Percentiles rank a stretch among this genome's conserved stretches.
These are phyloP conservation scores for Dendrothele bispora DNA, from an alignment of 768 basidiomycete genomes.

Conservation along the genomic window DNA sequence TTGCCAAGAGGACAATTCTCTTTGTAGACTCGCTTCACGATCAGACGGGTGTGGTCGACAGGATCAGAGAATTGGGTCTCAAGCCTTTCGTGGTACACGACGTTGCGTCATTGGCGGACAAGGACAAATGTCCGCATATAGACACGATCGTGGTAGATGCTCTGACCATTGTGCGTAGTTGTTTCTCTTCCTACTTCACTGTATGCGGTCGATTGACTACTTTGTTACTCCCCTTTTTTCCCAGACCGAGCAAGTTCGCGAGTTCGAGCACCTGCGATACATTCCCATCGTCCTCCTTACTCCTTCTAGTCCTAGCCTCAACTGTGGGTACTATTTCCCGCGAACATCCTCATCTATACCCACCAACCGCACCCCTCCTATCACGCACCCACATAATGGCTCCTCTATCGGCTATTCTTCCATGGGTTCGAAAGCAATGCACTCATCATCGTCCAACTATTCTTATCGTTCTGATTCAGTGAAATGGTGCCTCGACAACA, in stretches of 20 bases:
- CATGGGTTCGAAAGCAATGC: too few relatives aligned
- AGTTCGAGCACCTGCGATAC: conserved; percentile 92
- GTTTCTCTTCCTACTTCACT: conserved; percentile 7
- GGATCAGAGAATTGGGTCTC: conserved; percentile 79
- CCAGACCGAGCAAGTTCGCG: conserved; percentile 87
- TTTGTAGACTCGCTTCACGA: conserved; percentile 88
- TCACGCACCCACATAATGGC: conserved; percentile 13
- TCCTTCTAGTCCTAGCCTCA: conserved; percentile 73
- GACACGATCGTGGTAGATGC: conserved; percentile 97
- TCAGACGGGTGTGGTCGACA: conserved; percentile 68
- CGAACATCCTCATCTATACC: conserved; percentile 6
- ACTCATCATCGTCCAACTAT: too few relatives aligned
- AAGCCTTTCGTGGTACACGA: conserved; percentile 74
- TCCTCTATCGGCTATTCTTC: too few relatives aligned
- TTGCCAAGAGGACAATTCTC: conserved; percentile 84
- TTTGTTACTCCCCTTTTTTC: conserved; percentile 1
- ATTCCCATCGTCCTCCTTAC: conserved; percentile 93
- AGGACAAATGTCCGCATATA: conserved; percentile 81
- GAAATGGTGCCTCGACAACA: conserved; percentile 96
- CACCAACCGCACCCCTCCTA: conserved; percentile 1
- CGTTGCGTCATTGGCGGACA: conserved; percentile 79
- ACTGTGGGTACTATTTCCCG: too few relatives aligned
- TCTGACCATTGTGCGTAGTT: conserved; percentile 66
- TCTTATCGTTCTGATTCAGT: conserved; percentile 45
- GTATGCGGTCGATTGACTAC: background rate